Evolutionary conservation across 257 asterid genomes (phyloP).

Genomic region (Marsdenia floribunda): DNA sequence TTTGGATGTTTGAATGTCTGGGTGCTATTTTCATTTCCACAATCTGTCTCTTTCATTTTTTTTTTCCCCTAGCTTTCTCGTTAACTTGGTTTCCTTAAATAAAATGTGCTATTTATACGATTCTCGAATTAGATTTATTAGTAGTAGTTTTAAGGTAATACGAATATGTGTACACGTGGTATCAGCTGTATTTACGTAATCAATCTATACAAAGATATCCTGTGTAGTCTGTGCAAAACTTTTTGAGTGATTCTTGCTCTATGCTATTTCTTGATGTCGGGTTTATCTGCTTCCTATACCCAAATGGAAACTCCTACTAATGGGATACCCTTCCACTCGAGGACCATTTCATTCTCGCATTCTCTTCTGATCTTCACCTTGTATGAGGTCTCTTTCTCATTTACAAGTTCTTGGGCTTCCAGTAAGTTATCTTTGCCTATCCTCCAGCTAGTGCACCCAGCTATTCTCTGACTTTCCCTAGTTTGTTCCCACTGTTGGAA

Average conservation of each 20-base stretch:
- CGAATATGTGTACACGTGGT: not conserved
- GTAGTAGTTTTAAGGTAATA: not conserved
- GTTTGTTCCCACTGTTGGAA: slow-evolving; percentile 37
- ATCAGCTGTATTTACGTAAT: slow-evolving; percentile 1
- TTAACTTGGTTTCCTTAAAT: not conserved
- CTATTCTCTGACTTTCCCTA: slow-evolving; percentile 1
- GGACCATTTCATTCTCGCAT: slow-evolving; percentile 43
- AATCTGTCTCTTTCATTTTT: too few relatives aligned
- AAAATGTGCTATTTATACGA: not conserved
- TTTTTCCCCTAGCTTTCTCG: not conserved
- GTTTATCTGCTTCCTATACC: slow-evolving; percentile 31
- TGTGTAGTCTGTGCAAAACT: slow-evolving; percentile 2
- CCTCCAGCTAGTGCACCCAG: slow-evolving; percentile 26
- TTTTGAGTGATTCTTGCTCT: not conserved
- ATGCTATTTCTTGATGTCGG: not conserved
- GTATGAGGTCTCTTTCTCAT: slow-evolving; percentile 34
- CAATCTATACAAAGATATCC: not conserved
- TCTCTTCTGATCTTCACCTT: slow-evolving; percentile 29
- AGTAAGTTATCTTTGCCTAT: slow-evolving; percentile 41
- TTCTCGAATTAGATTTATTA: not conserved
- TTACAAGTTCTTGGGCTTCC: slow-evolving; percentile 55
- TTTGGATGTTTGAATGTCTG: too few relatives aligned
- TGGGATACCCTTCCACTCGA: slow-evolving; percentile 56
- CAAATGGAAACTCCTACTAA: slow-evolving; percentile 63
- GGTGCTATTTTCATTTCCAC: not conserved